Conservation (phyloP, 139 green algal genomes). For the Closterium sp. region DNA sequence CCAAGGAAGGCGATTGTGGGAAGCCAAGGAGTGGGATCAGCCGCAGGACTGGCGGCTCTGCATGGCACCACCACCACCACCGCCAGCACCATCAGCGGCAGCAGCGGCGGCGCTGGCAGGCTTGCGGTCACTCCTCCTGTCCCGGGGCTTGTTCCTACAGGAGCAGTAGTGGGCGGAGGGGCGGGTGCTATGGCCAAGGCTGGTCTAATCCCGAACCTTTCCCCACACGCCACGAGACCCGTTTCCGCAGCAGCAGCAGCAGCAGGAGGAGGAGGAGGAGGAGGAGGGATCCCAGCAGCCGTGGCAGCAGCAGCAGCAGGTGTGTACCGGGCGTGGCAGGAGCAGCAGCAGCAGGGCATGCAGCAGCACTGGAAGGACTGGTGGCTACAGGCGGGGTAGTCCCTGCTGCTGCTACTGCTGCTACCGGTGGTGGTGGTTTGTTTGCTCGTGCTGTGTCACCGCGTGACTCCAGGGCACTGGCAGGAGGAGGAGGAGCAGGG, state of each 20-base stretch:
- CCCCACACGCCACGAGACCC: background rate
- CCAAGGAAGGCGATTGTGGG: background rate
- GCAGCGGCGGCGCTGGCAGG: background rate
- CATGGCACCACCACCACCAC: background rate
- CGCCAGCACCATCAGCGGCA: no score
- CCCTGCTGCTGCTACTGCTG: background rate
- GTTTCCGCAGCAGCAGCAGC: background rate
- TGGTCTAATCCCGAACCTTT: background rate
- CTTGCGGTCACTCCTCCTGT: background rate
- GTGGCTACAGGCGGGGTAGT: no score
- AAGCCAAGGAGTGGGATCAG: background rate
- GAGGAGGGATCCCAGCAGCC: background rate
- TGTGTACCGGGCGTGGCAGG: background rate
- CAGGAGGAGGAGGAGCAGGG: background rate
- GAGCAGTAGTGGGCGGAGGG: background rate
- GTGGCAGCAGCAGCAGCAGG: background rate
- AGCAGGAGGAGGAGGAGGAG: background rate
- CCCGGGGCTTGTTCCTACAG: background rate
- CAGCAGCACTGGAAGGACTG: no score
- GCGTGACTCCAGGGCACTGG: background rate
- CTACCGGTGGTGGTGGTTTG: background rate
- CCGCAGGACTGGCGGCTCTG: background rate
- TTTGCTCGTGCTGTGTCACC: background rate
- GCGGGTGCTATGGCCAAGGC: background rate
- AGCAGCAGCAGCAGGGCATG: slow-evolving; percentile 2